These are phyloP conservation scores for Capsicum rhomboideum DNA, from an alignment of 257 asterid genomes.

Conservation along the genomic window DNA sequence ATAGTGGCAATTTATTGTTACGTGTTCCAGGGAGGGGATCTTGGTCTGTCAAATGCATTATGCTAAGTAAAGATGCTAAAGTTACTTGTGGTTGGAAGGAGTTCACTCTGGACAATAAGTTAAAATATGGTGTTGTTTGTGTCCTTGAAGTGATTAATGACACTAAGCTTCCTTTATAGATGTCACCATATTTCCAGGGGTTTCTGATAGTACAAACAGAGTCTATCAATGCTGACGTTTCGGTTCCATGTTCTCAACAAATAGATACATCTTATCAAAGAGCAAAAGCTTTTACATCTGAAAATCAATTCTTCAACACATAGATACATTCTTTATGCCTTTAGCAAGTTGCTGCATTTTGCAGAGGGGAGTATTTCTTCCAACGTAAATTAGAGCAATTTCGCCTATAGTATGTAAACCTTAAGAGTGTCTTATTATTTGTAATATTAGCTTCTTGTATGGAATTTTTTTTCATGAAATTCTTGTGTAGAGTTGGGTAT, in stretches of 20 bases:
- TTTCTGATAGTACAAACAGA: not conserved
- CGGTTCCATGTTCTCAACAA: not conserved
- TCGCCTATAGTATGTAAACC: not conserved
- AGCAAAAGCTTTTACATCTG: slow-evolving; percentile 1
- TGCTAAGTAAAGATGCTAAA: not conserved
- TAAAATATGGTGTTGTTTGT: not conserved
- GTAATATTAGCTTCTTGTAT: not conserved
- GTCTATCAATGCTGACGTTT: not conserved
- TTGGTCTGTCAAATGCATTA: not conserved
- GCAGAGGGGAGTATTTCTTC: not conserved
- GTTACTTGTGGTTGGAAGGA: not conserved
- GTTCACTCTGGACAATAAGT: not conserved
- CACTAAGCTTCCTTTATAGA: not conserved
- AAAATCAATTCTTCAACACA: slow-evolving; percentile 3
- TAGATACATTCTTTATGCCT: not conserved
- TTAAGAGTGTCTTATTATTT: not conserved
- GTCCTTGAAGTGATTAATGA: not conserved
- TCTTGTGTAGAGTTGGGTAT: not conserved
- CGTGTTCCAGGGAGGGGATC: not conserved
- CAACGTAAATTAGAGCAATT: not conserved
- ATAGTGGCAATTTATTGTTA: not conserved
- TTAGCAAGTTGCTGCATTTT: not conserved
- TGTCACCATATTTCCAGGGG: not conserved
- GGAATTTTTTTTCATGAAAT: not conserved
- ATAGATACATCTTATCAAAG: not conserved